phyloP scores from a whole-genome alignment of 352 stramenopile genomes.

The Aphanomyces stellatus region DNA sequence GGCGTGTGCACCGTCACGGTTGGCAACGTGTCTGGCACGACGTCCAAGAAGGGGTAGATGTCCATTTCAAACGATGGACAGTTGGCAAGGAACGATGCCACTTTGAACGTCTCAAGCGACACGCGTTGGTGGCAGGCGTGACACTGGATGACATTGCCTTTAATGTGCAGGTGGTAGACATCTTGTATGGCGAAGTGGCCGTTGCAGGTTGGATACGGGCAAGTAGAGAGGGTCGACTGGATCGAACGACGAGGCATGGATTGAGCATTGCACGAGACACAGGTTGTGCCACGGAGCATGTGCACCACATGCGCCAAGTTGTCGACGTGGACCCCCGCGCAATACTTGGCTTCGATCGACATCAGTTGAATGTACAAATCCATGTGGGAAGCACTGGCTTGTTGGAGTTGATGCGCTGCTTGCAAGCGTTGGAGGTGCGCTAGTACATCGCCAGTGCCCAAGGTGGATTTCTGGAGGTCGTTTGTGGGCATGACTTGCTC shows the following conservation, averaged over 20 bases:
- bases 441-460: background rate
- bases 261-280: too few relatives aligned
- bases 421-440: constrained; percentile 1
- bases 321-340: background rate
- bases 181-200: background rate
- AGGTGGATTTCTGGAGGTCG: background rate
- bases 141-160: background rate
- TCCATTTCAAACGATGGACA: background rate
- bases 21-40: background rate
- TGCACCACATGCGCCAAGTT: constrained; percentile 18
- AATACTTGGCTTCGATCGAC: constrained; percentile 1
- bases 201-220: background rate
- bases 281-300: too few relatives aligned
- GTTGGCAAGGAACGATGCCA: background rate
- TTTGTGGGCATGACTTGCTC: too few relatives aligned
- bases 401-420: background rate
- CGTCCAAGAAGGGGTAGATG: too few relatives aligned
- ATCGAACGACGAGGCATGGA: too few relatives aligned
- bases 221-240: too few relatives aligned
- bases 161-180: background rate
- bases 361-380: constrained; percentile 1
- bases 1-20: background rate
- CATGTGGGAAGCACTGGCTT: background rate
- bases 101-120: background rate
- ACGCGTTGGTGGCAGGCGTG: background rate